Evolutionary conservation across 1,284 basidiomycete species (phyloP).

Genomic region (Trichosporon sp.): DNA sequence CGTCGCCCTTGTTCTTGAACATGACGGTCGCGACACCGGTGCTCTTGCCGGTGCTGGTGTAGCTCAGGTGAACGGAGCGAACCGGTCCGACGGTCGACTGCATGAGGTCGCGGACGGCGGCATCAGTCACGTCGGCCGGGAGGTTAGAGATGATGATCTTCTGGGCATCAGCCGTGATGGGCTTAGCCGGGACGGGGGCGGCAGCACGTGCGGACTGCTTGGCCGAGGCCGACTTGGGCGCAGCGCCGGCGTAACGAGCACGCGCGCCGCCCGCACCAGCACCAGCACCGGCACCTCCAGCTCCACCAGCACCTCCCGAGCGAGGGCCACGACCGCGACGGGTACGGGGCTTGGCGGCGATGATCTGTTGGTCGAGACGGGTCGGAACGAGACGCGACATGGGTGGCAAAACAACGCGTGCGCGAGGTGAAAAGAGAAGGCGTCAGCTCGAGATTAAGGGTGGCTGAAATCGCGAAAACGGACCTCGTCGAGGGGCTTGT

Average conservation of each 20-base stretch:
- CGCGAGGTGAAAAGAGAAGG: neutral
- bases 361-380: constrained; percentile 58
- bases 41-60: constrained; percentile 77
- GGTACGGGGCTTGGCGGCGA: constrained; percentile 56
- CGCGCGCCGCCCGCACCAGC: constrained; percentile 52
- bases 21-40: constrained; percentile 85
- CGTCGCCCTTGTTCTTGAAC: constrained; percentile 83
- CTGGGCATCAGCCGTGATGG: constrained; percentile 55
- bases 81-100: constrained; percentile 83
- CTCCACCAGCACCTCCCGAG: constrained; percentile 51
- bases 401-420: constrained; percentile 7
- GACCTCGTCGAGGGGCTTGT: constrained; percentile 87
- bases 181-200: constrained; percentile 47
- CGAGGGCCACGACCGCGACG: constrained; percentile 52
- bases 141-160: constrained; percentile 98
- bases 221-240: constrained; percentile 20
- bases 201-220: constrained; percentile 17
- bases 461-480: constrained; percentile 30
- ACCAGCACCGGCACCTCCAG: constrained; percentile 25
- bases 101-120: constrained; percentile 92
- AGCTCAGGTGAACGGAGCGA: constrained; percentile 75
- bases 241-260: constrained; percentile 50
- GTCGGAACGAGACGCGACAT: neutral
- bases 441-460: neutral
- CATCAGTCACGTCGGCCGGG: constrained; percentile 89